Evolutionary conservation across 139 green algal species (phyloP), one percentile per base, ranked within the genome.

Genomic region (Pleodorina starrii): DNA sequence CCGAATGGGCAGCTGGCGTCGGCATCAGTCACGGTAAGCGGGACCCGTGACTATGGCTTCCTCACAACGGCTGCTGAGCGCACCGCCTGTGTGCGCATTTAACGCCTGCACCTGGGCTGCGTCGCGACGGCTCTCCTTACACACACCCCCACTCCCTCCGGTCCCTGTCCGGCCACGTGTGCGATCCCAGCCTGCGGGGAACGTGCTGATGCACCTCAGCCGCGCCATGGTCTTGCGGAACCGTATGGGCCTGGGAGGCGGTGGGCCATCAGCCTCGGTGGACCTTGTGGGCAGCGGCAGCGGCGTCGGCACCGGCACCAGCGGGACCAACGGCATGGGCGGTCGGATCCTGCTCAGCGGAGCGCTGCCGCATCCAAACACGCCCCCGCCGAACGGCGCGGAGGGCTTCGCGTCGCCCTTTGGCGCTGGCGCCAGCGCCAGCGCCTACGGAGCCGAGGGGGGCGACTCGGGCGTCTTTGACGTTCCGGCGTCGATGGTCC

Each of bases 181-280:
- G 44, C 44, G 19, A 7, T 42, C 77, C 3, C 77, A 84, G 77
- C 77, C 77, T 32, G 77, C 51, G 2, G 77, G 77, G 16, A 84
- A 84, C 50, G 50, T 50, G 16, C 77, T 84, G 2, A 51, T 71
- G 77, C 50, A 84, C 5, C 77, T 84, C 2, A 50, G 71, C 36
- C 77, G 77, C 32, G 77, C 77, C 77, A 71, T 69, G 48, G 71
- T 84, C 35, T 50, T 66, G 19, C 77, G 77, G 2, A 84, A 84
- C 50, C 77, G 77, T 32, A 50, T 71, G 75, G 75, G 46, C 11
- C 10, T 44, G 1, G 43, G 46, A 27, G 75, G 46, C 32, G 46
- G 19, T 16, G 17, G 50, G 71, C 71, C n/a, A n/a, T n/a, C n/a
- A n/a, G n/a, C n/a, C n/a, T n/a, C n/a, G n/a, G n/a, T n/a, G n/a